Evolutionary conservation across 225 moss, liverwort and hornwort species (phyloP).

Genomic region (Sphagnum tenellum): DNA sequence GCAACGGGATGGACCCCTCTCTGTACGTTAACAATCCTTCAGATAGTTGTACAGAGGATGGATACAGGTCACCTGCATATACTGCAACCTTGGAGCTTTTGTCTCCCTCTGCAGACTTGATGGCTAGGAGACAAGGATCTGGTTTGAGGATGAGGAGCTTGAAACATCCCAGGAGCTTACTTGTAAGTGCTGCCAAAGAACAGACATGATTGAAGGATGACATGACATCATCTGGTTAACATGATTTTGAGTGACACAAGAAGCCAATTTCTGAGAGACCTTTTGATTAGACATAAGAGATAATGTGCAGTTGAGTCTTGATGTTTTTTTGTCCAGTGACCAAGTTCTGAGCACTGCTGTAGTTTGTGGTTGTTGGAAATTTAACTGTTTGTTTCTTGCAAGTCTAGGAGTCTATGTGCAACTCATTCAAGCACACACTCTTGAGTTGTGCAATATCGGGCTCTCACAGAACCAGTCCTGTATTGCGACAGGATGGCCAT

Average conservation of each 20-base stretch:
- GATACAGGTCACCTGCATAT: constrained; percentile 41
- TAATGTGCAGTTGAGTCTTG: not conserved
- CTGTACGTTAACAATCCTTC: not conserved
- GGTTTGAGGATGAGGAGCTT: constrained; percentile 1
- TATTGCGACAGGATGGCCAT: constrained; percentile 12
- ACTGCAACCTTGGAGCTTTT: constrained; percentile 40
- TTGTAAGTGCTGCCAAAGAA: constrained; percentile 24
- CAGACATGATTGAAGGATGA: constrained; percentile 16
- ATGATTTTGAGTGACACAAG: not conserved
- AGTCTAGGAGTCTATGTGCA: constrained; percentile 35
- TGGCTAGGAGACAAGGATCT: constrained; percentile 22
- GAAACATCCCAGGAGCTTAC: constrained; percentile 8
- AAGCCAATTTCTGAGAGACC: not conserved
- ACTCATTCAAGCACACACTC: constrained; percentile 28
- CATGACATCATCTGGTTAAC: not conserved
- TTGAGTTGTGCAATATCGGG: constrained; percentile 29
- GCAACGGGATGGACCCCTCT: no score
- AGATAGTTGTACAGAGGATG: constrained; percentile 23
- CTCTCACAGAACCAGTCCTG: constrained; percentile 18
- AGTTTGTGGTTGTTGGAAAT: no score
- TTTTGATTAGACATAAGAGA: not conserved
- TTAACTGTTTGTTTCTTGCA: not conserved
- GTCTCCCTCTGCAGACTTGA: constrained; percentile 29
- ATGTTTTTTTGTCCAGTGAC: not conserved
- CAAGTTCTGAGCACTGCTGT: no score